Evolutionary conservation across 2,329 filamentous ascomycete genomes (phyloP), one percentile per base, ranked within the genome.

Genomic region (Pseudogymnoascus verrucosus): DNA sequence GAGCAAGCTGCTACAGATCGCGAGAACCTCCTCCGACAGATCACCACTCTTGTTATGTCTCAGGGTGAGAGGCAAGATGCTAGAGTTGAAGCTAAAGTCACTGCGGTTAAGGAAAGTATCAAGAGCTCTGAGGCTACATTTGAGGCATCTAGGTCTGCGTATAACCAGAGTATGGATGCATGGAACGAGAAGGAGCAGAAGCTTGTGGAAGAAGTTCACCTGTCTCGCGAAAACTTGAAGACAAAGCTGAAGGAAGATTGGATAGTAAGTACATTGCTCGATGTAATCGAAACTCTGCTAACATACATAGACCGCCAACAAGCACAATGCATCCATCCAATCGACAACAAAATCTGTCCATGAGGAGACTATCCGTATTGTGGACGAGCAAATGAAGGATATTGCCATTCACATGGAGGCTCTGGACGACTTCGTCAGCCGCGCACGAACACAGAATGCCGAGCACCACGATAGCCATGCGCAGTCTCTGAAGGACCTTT

Each of bases 321-420:
- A 89, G 64, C 88, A 90, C 71, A 96, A 92, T 70, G 86, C 82
- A n/a, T 87, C 89, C 5, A 93, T 99, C 69, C 90, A 93, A 69
- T 82, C 84, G 6, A 90, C 90, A 0, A 93, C 93, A 0, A 89
- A 90, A 69, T 90, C 90, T 2, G 92, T 98, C 1, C 93, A 99
- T 69, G 89, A 89, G 36, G 90, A 96, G 76, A 97, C 93, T 0
- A 86, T 96, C 31, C 88, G 88, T 5, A 93, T 96, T 64, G 93
- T 98, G 11, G 90, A 93, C 71, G 88, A 89, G 64, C 95, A 99
- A 76, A 90, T 96, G 78, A 83, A 84, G 63, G 90, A 96, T 68
- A 89, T 99, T 72, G 88, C 90, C 65, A 83, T 82, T n/a, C 91
- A 98, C 75, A 93, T 99, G 84, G 85, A 87, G 64, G 90, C 91